Base-by-base conservation (phyloP, 495 filamentous ascomycete species). In the Aspergillus biplanus region DNA sequence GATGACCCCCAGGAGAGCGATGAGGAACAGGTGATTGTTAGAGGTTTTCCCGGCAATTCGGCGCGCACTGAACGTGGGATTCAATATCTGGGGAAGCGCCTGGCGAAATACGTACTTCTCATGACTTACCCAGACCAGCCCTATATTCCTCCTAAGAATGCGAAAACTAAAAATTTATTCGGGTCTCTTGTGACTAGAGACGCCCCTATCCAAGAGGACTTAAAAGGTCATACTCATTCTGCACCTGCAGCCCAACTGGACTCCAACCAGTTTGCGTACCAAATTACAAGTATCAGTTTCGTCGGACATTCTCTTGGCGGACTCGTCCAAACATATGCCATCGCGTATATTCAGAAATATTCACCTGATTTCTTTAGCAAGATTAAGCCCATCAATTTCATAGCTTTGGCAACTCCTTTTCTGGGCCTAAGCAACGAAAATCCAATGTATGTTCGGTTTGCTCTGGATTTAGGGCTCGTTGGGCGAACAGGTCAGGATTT, bases 261-360 rank as follows among this genome's bases (percentile, higher is more conserved):
- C 27, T 16, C 64, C 12, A 60, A 16, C 16, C 75, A 82, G 5
- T 76, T 89, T 52, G 78, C 87, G 3, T 97, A 96, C 69, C 90
- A 87, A 67, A 90, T 97, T 70, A 95, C 92, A 15, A 96, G 92
- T 69, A 98, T 99, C 69, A 97, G 93, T 67, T 97, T 99, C 70
- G 84, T 99, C 63, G 94, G 86, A 1, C 95, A 99, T 72, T 97
- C 94, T 6, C 84, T 99, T 2, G 95, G 95, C 35, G 95, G 95
- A 0, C 77, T 97, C 42, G 81, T 96, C 39, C 95, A 99, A 74
- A 96, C 89, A 3, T 99, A 99, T 74, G 95, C 95, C 3, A 90
- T 99, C 53, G 95, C 94, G 39, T 99, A 98, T 75, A 97, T 99
- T 33, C 90, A 96, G 63, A 98, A 98, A 69, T 92, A 99, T 69